Base-by-base conservation (phyloP, 441 rosid species). In the Capsella rubella region DNA sequence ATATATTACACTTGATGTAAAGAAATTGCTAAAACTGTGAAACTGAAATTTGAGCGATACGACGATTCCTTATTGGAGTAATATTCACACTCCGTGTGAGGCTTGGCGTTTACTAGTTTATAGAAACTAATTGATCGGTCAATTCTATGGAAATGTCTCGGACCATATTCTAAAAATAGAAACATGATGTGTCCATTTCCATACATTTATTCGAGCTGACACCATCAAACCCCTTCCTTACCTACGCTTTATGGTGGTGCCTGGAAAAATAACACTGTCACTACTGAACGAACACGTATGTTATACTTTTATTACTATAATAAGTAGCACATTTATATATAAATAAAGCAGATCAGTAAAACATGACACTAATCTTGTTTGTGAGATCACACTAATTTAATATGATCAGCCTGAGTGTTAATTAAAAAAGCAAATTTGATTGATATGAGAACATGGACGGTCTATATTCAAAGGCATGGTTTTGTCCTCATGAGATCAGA, bases 181-280 rank as follows among this genome's bases (percentile, higher is more conserved):
- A 16, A 14, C n/a, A 47, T 55, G 71, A 55, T 56, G 11, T 76
- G 79, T 76, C 75, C 56, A 55, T 64, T 76, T 76, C 75, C 54
- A 63, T 63, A 56, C 79, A 70, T 76, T 76, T 76, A 76, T 70
- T 76, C 71, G 49, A 70, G 40, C 75, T 70, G 75, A 76, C 79
- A 75, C 63, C 40, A 59, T 21, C 73, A 39, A 67, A 47, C 4
- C 39, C 55, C 43, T 57, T 21, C 25, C 40, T 46, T 28, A 43
- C 54, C 47, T 59, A 67, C 67, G 78, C 62, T 37, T 21, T 6
- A 34, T 34, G 25, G 25, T 47, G 28, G 8, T 56, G 66, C 78
- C 50, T 67, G 68, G 25, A 21, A 50, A 50, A 13, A 51, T 63
- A 63, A 63, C 74, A 27, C 69, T 53, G 3, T 50, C 67, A 74